Evolutionary conservation across 805 yeast species (phyloP).

Genomic region (Dipodascus geniculatus): DNA sequence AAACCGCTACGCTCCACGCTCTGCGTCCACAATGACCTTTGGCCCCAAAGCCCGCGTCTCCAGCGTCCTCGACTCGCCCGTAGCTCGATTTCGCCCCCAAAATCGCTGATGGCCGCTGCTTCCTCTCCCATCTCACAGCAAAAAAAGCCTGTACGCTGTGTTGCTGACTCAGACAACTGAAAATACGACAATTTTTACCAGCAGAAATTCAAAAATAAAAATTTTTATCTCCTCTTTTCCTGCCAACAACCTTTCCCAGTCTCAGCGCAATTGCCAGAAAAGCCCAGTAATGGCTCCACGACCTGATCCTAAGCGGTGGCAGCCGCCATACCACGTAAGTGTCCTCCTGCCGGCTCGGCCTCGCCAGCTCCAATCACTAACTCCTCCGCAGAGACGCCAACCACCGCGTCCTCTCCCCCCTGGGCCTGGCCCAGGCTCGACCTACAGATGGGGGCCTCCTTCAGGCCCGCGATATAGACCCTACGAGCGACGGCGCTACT

Average conservation of each 20-base stretch:
- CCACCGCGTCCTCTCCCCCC: conserved; percentile 1
- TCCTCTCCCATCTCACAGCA: too few relatives aligned
- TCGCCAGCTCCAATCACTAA: neutral
- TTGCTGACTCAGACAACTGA: too few relatives aligned
- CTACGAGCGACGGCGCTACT: neutral
- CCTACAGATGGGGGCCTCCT: conserved; percentile 1
- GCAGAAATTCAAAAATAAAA: neutral
- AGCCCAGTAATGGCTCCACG: neutral
- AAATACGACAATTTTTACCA: neutral
- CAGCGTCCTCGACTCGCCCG: too few relatives aligned
- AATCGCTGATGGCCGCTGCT: too few relatives aligned
- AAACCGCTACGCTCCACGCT: too few relatives aligned
- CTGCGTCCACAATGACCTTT: too few relatives aligned
- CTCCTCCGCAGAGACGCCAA: neutral
- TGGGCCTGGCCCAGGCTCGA: neutral
- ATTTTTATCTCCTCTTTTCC: conserved; percentile 1
- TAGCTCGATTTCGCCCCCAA: too few relatives aligned
- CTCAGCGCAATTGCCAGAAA: neutral
- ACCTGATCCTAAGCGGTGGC: neutral
- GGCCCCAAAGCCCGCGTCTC: too few relatives aligned
- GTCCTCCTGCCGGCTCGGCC: neutral
- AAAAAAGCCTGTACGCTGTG: too few relatives aligned
- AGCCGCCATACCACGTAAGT: neutral
- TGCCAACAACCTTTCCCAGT: neutral
- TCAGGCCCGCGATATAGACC: neutral